These are phyloP conservation scores for Acacia pycnantha DNA, from an alignment of 331 rosid species.

Conservation along the genomic window DNA sequence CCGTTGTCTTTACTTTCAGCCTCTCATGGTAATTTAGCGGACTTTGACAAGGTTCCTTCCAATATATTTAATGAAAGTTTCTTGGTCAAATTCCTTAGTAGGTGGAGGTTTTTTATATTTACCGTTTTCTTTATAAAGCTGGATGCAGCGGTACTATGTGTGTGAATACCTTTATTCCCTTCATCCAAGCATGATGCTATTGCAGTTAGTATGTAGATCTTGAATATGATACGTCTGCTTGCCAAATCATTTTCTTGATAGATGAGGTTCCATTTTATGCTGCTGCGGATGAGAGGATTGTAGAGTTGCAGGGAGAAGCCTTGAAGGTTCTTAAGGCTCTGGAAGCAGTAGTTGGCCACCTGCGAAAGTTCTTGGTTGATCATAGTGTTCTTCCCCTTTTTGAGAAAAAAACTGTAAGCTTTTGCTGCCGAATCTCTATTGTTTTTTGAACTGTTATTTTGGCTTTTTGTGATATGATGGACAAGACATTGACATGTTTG, in stretches of 20 bases:
- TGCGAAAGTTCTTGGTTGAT: conserved; percentile 94
- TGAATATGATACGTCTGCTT: conserved; percentile 22
- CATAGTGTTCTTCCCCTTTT: conserved; percentile 89
- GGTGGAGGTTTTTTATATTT: background rate
- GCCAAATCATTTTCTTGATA: conserved; percentile 41
- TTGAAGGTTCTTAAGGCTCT: conserved; percentile 81
- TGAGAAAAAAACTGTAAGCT: conserved; percentile 84
- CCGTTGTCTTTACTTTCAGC: conserved; percentile 5
- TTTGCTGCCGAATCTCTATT: background rate
- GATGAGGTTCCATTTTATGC: conserved; percentile 77
- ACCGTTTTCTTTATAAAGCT: conserved; percentile 4
- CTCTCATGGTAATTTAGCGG: background rate
- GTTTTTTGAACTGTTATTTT: conserved; percentile 5
- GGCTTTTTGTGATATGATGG: conserved; percentile 14
- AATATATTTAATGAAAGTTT: background rate
- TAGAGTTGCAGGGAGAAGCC: conserved; percentile 94
- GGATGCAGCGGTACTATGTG: background rate
- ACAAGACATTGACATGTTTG: conserved; percentile 43
- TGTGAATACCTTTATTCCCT: conserved; percentile 19
- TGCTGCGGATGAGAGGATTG: conserved; percentile 79
- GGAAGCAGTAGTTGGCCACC: conserved; percentile 79
- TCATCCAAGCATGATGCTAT: conserved; percentile 2
- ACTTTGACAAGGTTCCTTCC: background rate
- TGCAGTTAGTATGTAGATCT: conserved; percentile 8
- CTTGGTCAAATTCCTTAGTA: background rate